These are phyloP conservation scores for Anethum foeniculum DNA, from an alignment of 140 eudicot genomes.

Conservation along the genomic window DNA sequence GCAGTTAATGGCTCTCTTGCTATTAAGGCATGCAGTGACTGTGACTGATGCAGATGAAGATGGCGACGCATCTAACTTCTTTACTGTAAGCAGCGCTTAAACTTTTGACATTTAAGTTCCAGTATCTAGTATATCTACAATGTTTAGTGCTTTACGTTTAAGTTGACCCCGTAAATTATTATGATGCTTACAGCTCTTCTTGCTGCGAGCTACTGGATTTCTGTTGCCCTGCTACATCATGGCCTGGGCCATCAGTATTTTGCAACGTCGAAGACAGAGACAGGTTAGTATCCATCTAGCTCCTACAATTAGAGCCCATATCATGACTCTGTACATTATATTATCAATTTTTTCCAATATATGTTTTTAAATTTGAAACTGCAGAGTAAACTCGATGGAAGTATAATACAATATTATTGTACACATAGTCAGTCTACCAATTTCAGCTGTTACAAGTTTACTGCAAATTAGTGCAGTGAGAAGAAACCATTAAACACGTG, in stretches of 20 bases:
- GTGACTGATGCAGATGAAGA: slow-evolving; percentile 77
- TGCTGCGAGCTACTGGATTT: slow-evolving; percentile 92
- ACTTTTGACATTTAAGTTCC: background rate
- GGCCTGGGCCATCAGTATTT: slow-evolving; percentile 95
- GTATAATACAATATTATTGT: background rate
- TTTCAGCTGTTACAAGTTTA: background rate
- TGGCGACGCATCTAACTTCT: slow-evolving; percentile 59
- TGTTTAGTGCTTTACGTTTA: background rate
- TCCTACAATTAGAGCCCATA: background rate
- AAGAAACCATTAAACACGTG: background rate
- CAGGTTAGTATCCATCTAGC: slow-evolving; percentile 25
- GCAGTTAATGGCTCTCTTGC: slow-evolving; percentile 88
- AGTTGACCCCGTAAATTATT: background rate
- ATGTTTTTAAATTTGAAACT: background rate
- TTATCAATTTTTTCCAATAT: background rate
- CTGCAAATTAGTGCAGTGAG: background rate
- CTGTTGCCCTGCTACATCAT: slow-evolving; percentile 94
- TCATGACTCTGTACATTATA: background rate
- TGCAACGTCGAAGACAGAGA: slow-evolving; percentile 97
- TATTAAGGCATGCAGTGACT: slow-evolving; percentile 80
- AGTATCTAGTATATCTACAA: background rate
- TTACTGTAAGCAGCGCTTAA: slow-evolving; percentile 50
- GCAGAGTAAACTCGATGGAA: background rate
- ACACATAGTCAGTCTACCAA: background rate
- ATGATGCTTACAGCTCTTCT: slow-evolving; percentile 56